Conservation (phyloP, 2,329 filamentous ascomycete genomes). For the Lasiodiplodia citricola region DNA sequence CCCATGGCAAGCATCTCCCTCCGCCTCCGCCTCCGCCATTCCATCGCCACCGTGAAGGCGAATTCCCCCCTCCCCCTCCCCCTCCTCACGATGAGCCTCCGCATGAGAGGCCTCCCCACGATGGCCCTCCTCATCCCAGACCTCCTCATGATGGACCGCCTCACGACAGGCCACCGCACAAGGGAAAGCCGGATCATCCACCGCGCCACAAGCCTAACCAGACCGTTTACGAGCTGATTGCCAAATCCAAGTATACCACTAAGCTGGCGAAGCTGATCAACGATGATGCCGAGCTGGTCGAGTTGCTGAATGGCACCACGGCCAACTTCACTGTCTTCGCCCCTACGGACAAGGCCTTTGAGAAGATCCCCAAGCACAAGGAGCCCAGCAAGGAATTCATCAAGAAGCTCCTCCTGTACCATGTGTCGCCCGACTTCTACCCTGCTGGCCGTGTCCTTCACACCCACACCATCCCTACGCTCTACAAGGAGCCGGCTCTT, state of each 20-base stretch:
- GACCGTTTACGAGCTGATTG: conserved; percentile 82
- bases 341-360: conserved; percentile 77
- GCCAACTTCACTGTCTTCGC: conserved; percentile 82
- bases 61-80: conserved; percentile 20
- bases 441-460: conserved; percentile 69
- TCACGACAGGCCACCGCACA: conserved; percentile 33
- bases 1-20: conserved; percentile 21
- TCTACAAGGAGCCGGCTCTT: conserved; percentile 63
- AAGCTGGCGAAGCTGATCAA: conserved; percentile 78
- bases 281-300: conserved; percentile 72
- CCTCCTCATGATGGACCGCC: conserved; percentile 28
- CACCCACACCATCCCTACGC: conserved; percentile 76
- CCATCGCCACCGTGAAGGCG: conserved; percentile 26
- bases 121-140: conserved; percentile 15
- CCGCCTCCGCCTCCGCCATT: conserved; percentile 29
- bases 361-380: conserved; percentile 62
- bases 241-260: conserved; percentile 75
- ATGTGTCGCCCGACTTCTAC: conserved; percentile 72
- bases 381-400: conserved; percentile 74
- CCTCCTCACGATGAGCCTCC: conserved; percentile 33
- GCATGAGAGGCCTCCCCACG: conserved; percentile 31
- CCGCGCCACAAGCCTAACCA: conserved; percentile 57
- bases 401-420: conserved; percentile 74
- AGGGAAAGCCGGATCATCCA: conserved; percentile 38
- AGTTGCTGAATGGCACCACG: conserved; percentile 74